A percentile compares a stretch with the other conserved stretches of the same genome.
Conservation (phyloP, 768 basidiomycete genomes). For the Tephrocybe sp. region DNA sequence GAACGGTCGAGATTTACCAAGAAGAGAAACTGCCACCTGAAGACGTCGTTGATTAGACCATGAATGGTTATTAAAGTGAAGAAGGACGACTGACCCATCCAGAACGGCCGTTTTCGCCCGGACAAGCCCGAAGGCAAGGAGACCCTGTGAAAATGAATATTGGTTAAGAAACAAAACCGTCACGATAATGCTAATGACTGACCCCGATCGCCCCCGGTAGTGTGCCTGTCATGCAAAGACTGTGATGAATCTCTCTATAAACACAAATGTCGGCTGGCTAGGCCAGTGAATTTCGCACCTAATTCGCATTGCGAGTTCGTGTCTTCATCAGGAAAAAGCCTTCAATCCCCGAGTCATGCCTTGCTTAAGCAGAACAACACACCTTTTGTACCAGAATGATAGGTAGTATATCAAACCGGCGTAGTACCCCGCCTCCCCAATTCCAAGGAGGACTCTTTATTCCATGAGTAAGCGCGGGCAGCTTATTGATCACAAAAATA, state of each 20-base stretch:
- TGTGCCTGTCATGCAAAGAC: conserved; percentile 59
- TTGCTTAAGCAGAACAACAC: background rate
- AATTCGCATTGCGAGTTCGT: conserved; percentile 51
- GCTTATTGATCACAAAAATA: background rate
- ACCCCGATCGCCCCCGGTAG: conserved; percentile 57
- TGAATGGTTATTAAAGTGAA: background rate
- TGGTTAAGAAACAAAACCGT: background rate
- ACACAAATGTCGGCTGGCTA: background rate
- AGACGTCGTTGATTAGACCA: background rate
- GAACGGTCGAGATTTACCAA: conserved; percentile 31
- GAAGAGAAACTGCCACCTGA: conserved; percentile 61
- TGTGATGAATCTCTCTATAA: conserved; percentile 18
- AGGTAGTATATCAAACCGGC: conserved; percentile 63
- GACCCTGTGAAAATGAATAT: conserved; percentile 34
- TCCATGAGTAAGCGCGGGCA: background rate
- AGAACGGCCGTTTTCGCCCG: conserved; percentile 48
- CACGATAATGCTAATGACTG: conserved; percentile 1
- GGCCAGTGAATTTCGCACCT: conserved; percentile 29
- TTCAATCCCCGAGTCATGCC: no score
- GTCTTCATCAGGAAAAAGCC: conserved; percentile 26
- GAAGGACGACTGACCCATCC: conserved; percentile 29
- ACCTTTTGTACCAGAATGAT: conserved; percentile 57
- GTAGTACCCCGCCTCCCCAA: conserved; percentile 63
- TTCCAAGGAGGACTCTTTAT: conserved; percentile 51
- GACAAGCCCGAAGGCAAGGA: conserved; percentile 57